Evolutionary conservation across 768 basidiomycete genomes (phyloP).

Genomic region (Hemileccinum impolitum): DNA sequence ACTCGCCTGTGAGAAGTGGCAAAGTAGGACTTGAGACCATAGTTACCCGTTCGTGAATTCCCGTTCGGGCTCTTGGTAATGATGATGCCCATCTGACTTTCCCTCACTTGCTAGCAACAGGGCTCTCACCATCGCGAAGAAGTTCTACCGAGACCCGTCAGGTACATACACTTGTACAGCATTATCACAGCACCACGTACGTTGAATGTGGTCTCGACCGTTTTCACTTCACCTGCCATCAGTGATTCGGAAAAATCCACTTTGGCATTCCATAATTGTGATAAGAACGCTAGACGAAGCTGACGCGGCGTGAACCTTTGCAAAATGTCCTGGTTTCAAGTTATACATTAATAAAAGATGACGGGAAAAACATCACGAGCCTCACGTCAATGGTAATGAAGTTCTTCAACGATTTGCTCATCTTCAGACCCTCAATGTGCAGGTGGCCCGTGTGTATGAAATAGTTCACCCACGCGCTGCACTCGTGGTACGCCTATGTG

Average conservation of each 20-base stretch:
- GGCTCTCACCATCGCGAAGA: conserved; percentile 87
- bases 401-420: conserved; percentile 99
- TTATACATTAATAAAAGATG: conserved; percentile 1
- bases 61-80: conserved; percentile 63
- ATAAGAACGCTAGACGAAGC: conserved; percentile 86
- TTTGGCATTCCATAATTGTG: conserved; percentile 88
- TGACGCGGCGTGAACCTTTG: conserved; percentile 81
- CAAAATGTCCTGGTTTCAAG: conserved; percentile 69
- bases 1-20: conserved; percentile 9
- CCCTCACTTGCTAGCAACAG: conserved; percentile 53
- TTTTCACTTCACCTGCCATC: conserved; percentile 86
- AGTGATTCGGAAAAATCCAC: conserved; percentile 91
- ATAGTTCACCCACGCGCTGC: conserved; percentile 95
- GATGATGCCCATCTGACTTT: conserved; percentile 58
- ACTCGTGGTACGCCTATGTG: conserved; percentile 85
- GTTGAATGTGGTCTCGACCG: conserved; percentile 79
- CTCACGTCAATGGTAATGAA: conserved; percentile 94
- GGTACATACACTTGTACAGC: background rate
- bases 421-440: conserved; percentile 97
- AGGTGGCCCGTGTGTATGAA: conserved; percentile 98
- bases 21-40: background rate
- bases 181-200: conserved; percentile 42
- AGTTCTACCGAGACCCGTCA: conserved; percentile 60
- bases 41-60: conserved; percentile 64
- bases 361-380: background rate